phyloP scores from a whole-genome alignment of 768 basidiomycete species.

The Sporobolomyces pararoseus region DNA sequence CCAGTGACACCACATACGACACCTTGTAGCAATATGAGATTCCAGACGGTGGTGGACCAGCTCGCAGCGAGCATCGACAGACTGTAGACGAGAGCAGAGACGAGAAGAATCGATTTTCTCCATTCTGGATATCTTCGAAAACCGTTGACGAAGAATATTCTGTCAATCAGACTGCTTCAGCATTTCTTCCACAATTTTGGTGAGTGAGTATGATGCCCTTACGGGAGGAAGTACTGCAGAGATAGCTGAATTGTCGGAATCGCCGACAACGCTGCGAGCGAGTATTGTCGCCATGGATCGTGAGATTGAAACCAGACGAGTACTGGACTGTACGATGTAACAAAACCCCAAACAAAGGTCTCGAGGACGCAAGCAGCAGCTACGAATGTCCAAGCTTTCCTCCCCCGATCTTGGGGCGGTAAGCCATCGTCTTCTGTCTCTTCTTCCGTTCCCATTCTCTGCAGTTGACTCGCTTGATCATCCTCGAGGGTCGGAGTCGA shows the following conservation, averaged over 20 bases:
- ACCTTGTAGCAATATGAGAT: conserved; percentile 28
- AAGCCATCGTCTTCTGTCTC: not conserved
- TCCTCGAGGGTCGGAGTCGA: not conserved
- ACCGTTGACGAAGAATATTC: conserved; percentile 13
- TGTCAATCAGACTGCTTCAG: not conserved
- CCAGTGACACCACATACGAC: conserved; percentile 11
- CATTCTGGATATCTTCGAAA: conserved; percentile 34
- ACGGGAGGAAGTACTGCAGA: conserved; percentile 5
- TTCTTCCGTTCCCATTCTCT: not conserved
- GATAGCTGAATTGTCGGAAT: conserved; percentile 2
- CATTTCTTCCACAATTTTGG: too few species aligned
- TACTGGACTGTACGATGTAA: not conserved
- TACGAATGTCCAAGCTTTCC: conserved; percentile 10
- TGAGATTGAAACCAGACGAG: conserved; percentile 28
- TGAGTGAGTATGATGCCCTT: not conserved
- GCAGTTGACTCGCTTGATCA: not conserved
- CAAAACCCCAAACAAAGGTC: conserved; percentile 14
- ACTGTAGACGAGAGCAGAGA: not conserved
- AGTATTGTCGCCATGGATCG: conserved; percentile 27
- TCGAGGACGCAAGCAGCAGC: conserved; percentile 19
- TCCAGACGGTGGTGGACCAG: not conserved
- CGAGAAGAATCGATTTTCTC: conserved; percentile 6
- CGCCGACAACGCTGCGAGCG: conserved; percentile 3
- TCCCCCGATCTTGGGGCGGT: conserved; percentile 12
- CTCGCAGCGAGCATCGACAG: conserved; percentile 10